Conservation (phyloP, 1,284 basidiomycete genomes). For the Macrocybe sp. region DNA sequence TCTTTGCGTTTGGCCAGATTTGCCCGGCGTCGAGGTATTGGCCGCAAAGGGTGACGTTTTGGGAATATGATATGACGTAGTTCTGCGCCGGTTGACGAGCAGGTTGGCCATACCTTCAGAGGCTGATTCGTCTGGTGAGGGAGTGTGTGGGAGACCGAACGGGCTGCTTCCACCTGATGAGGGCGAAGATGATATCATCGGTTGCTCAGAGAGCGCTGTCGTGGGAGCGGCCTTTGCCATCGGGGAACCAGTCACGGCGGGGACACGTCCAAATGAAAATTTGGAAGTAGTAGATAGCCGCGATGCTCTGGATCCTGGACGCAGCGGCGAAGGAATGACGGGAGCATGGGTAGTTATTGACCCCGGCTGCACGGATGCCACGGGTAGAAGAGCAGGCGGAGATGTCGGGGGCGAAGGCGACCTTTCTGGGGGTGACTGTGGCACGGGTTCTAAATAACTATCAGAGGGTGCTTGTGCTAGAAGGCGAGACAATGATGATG, state of each 20-base stretch:
- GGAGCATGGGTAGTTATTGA: constrained; percentile 26
- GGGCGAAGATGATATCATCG: constrained; percentile 34
- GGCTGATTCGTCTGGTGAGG: constrained; percentile 53
- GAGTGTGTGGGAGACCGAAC: constrained; percentile 35
- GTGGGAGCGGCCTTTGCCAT: constrained; percentile 59
- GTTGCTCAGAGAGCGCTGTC: constrained; percentile 58
- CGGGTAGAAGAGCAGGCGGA: constrained; percentile 29
- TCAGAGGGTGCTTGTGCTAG: constrained; percentile 64
- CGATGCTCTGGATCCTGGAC: constrained; percentile 65
- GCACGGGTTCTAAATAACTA: constrained; percentile 23
- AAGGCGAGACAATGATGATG: constrained; percentile 69
- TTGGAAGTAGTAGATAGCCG: constrained; percentile 58
- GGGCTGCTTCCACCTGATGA: constrained; percentile 35
- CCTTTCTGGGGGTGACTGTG: constrained; percentile 19
- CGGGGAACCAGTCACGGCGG: constrained; percentile 36
- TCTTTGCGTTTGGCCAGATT: constrained; percentile 21
- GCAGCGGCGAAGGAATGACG: constrained; percentile 46
- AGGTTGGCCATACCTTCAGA: constrained; percentile 51
- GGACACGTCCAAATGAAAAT: constrained; percentile 55
- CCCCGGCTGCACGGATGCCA: constrained; percentile 26
- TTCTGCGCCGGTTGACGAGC: constrained; percentile 42
- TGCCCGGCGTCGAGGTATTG: constrained; percentile 23
- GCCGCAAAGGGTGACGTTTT: constrained; percentile 42
- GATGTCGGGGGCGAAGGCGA: constrained; percentile 27
- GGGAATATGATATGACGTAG: constrained; percentile 51